phyloP scores from a whole-genome alignment of 345 rosid species.

The Laguncularia racemosa region DNA sequence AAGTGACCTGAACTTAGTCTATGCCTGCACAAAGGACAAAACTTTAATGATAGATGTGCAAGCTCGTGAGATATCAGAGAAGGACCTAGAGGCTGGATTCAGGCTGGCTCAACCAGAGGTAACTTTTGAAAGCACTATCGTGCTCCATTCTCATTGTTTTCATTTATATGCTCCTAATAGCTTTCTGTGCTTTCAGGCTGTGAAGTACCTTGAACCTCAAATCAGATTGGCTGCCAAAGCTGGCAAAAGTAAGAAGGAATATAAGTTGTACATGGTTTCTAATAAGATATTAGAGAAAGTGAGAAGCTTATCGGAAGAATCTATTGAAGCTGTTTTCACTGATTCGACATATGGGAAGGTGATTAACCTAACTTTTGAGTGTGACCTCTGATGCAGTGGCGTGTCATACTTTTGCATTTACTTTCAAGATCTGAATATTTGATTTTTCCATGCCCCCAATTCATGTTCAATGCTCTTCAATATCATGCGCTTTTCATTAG shows the following conservation, averaged over 20 bases:
- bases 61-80: conserved; percentile 78
- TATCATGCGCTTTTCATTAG: conserved; percentile 25
- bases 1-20: conserved; percentile 88
- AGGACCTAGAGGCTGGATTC: conserved; percentile 79
- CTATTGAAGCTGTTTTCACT: conserved; percentile 69
- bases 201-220: conserved; percentile 84
- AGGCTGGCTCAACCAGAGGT: conserved; percentile 98
- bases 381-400: not conserved
- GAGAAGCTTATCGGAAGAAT: conserved; percentile 50
- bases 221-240: conserved; percentile 77
- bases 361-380: conserved; percentile 9
- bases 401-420: not conserved
- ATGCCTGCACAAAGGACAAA: conserved; percentile 92
- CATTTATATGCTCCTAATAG: conserved; percentile 6
- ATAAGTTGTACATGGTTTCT: conserved; percentile 72
- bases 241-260: conserved; percentile 90
- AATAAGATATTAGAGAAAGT: conserved; percentile 64
- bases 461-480: not conserved
- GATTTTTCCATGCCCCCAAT: not conserved
- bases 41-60: conserved; percentile 97
- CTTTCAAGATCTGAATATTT: conserved; percentile 1
- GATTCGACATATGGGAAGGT: conserved; percentile 94
- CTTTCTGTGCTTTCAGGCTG: conserved; percentile 54
- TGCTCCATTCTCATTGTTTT: not conserved
- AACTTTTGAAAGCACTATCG: conserved; percentile 3